Base-by-base conservation (phyloP, 2,329 filamentous ascomycete species). In the Nigrospora sphaerica region DNA sequence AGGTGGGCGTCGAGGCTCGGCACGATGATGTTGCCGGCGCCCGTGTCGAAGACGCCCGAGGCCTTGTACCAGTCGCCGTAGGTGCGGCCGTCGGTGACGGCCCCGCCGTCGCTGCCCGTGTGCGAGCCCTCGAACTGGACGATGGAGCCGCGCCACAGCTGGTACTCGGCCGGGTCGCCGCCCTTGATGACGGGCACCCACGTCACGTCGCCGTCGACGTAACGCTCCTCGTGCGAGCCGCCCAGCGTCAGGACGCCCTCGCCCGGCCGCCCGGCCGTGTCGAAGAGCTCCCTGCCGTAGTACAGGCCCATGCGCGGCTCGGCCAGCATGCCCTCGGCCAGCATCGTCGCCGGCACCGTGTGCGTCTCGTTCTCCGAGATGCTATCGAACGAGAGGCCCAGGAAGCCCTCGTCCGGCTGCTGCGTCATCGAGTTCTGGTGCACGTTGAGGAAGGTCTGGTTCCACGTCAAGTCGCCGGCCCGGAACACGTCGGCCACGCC, bases 341-440 rank as follows among this genome's bases (percentile, higher is more conserved):
- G 55, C 33, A 68, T 48, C 6, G 59, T 57, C 49, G 67, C 63
- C 12, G 63, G 56, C 12, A 67, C 16, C 0, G 64, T 63, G 3
- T 52, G 51, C 1, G 63, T 55, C 33, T 52, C 52, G 13, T 54
- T 58, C 5, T 59, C 62, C 10, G 56, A 40, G 39, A 66, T 66
- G 18, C 57, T 58, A 14, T 51, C 49, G 31, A 67, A 68, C 2
- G 57, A 58, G 3, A 67, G 51, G 0, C 65, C 65, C 32, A 68
- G 45, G 50, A 68, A 66, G 18, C 65, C 65, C 39, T 65, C 59
- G 4, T 55, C 59, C 1, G 65, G 50, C 7, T 60, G 52, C 7
- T 54, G 40, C 0, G 46, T 46, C 63, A 62, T 67, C 18, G 45
- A 54, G 42, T 50, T 60, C 44, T 57, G 46, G 46, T 60, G 60